phyloP scores from a whole-genome alignment of 768 basidiomycete genomes.

The Dentipellis sp. region DNA sequence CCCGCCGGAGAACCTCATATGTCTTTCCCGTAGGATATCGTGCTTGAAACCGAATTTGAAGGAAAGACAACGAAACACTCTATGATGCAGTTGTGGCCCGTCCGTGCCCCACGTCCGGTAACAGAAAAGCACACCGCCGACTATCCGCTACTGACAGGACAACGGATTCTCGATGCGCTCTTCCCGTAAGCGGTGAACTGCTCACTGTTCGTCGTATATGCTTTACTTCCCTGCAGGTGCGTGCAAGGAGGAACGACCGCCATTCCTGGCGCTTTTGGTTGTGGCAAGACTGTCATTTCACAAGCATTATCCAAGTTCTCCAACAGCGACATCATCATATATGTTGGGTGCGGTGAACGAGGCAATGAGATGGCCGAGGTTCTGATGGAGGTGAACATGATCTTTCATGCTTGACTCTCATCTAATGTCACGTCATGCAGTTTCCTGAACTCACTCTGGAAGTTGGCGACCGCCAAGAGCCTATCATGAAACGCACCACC shows the following conservation, averaged over 20 bases:
- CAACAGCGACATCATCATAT: slow-evolving; percentile 98
- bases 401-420: background rate
- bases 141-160: slow-evolving; percentile 88
- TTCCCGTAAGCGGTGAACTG: slow-evolving; percentile 64
- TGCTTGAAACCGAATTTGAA: slow-evolving; percentile 96
- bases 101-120: slow-evolving; percentile 92
- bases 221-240: slow-evolving; percentile 41
- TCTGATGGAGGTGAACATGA: slow-evolving; percentile 74
- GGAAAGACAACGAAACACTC: slow-evolving; percentile 90
- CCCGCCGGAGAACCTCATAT: background rate
- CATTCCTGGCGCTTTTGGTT: slow-evolving; percentile 98
- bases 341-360: slow-evolving; percentile 98
- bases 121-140: slow-evolving; percentile 93
- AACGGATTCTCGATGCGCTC: slow-evolving; percentile 92
- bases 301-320: slow-evolving; percentile 98
- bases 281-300: slow-evolving; percentile 98
- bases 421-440: slow-evolving; percentile 18
- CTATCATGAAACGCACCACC: slow-evolving; percentile 99
- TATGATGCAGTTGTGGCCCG: slow-evolving; percentile 99
- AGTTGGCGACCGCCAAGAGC: slow-evolving; percentile 85
- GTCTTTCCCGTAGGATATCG: slow-evolving; percentile 57
- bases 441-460: slow-evolving; percentile 94
- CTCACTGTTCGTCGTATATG: background rate
- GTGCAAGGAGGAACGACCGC: slow-evolving; percentile 95
- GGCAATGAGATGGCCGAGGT: slow-evolving; percentile 99